These are phyloP conservation scores for Boletus rex-veris DNA, from an alignment of 768 basidiomycete species.

Conservation along the genomic window DNA sequence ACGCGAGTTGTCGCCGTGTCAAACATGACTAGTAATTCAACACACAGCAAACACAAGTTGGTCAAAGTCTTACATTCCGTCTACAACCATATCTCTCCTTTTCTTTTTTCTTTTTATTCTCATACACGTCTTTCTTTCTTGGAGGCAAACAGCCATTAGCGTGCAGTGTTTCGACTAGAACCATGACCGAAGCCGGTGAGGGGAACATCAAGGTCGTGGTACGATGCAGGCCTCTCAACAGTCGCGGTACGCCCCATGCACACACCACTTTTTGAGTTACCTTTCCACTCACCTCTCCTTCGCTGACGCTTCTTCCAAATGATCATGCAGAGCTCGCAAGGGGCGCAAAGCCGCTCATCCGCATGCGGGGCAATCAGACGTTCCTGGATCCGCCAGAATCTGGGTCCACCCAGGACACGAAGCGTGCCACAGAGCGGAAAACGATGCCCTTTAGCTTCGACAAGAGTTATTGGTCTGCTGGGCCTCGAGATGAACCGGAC, in stretches of 20 bases:
- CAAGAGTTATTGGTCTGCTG: conserved; percentile 97
- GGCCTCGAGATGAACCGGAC: conserved; percentile 79
- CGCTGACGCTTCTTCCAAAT: background rate
- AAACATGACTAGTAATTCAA: conserved; percentile 6
- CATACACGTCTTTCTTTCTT: conserved; percentile 13
- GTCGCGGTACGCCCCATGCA: conserved; percentile 63
- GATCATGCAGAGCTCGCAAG: conserved; percentile 72
- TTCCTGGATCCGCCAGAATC: conserved; percentile 85
- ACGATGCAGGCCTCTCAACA: conserved; percentile 95
- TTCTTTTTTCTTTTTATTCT: conserved; percentile 1
- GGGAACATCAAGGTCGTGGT: conserved; percentile 92
- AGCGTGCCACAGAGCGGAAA: conserved; percentile 87
- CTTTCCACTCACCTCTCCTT: background rate
- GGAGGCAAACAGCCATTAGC: conserved; percentile 7
- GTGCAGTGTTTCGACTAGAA: conserved; percentile 18
- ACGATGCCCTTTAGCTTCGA: conserved; percentile 91
- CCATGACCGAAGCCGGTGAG: conserved; percentile 75
- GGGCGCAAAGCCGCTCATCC: conserved; percentile 90
- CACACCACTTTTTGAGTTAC: background rate
- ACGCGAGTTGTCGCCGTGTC: conserved; percentile 20
- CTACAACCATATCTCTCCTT: conserved; percentile 6
- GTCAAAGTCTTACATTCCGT: conserved; percentile 1
- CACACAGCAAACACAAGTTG: conserved; percentile 3
- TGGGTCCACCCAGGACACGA: conserved; percentile 63
- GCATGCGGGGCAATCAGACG: conserved; percentile 94